Conservation (phyloP, 2,329 filamentous ascomycete species). For the Epichloe bromicola region DNA sequence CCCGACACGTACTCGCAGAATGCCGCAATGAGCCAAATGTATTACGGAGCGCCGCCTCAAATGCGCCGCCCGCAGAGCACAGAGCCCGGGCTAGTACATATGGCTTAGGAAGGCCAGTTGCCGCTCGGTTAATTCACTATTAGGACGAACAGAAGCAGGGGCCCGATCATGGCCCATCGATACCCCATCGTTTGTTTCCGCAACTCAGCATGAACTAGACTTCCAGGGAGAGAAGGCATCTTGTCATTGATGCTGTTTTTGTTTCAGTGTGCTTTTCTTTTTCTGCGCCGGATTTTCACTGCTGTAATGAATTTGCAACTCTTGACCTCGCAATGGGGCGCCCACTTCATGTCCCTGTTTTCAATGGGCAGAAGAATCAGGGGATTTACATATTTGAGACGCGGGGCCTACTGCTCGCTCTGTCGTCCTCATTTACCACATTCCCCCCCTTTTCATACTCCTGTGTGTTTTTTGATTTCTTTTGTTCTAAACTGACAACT, state of each 20-base stretch:
- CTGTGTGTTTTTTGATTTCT: not conserved
- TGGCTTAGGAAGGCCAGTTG: constrained; percentile 20
- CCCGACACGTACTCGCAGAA: constrained; percentile 58
- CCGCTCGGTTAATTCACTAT: not conserved
- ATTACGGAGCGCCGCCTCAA: constrained; percentile 51
- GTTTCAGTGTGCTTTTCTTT: not conserved
- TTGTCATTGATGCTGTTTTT: not conserved
- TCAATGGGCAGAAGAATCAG: no score
- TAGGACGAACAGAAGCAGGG: constrained; percentile 1
- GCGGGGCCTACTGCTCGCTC: no score
- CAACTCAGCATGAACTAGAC: not conserved
- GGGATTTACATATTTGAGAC: no score
- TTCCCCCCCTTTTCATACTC: not conserved
- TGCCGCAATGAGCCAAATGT: constrained; percentile 52
- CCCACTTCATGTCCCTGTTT: no score
- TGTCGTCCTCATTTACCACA: no score
- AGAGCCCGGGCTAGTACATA: constrained; percentile 42
- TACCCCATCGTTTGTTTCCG: constrained; percentile 10
- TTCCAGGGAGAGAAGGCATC: not conserved
- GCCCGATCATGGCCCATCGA: constrained; percentile 8
- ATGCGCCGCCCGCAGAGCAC: constrained; percentile 65
- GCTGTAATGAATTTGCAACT: not conserved
- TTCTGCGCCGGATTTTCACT: not conserved
- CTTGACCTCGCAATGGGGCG: no score
- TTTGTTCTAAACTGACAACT: not conserved